phyloP scores from a whole-genome alignment of 2,329 filamentous ascomycete species.

The Diaporthe batatas region DNA sequence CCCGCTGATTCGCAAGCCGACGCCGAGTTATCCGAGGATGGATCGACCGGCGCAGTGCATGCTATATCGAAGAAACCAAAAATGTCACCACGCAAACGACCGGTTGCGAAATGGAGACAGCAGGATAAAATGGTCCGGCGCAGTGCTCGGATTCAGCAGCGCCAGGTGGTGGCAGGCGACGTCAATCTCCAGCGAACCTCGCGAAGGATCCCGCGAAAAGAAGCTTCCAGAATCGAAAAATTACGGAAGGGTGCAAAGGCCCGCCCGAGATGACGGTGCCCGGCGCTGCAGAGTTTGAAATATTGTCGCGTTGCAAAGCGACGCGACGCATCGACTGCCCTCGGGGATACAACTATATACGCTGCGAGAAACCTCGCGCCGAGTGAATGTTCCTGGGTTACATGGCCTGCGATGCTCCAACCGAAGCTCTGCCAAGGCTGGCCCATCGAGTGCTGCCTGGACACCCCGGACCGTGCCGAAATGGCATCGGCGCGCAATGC shows the following conservation, averaged over 20 bases:
- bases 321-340: background rate
- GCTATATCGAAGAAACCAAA: background rate
- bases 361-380: background rate
- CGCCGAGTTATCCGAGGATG: background rate
- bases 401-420: background rate
- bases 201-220: background rate
- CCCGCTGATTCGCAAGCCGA: background rate
- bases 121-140: background rate
- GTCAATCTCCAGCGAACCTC: background rate
- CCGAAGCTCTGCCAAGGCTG: too few species aligned
- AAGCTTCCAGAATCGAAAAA: background rate
- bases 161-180: background rate
- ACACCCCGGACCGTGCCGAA: too few species aligned
- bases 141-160: background rate
- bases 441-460: too few species aligned
- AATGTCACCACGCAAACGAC: background rate
- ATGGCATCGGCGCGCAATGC: too few species aligned
- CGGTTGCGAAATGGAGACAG: background rate
- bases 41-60: background rate
- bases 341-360: background rate
- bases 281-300: background rate
- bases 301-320: background rate
- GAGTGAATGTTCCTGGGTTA: background rate
- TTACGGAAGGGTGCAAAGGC: background rate
- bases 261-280: background rate